Evolutionary conservation across 768 basidiomycete genomes (phyloP).

Genomic region (Mycena metata): DNA sequence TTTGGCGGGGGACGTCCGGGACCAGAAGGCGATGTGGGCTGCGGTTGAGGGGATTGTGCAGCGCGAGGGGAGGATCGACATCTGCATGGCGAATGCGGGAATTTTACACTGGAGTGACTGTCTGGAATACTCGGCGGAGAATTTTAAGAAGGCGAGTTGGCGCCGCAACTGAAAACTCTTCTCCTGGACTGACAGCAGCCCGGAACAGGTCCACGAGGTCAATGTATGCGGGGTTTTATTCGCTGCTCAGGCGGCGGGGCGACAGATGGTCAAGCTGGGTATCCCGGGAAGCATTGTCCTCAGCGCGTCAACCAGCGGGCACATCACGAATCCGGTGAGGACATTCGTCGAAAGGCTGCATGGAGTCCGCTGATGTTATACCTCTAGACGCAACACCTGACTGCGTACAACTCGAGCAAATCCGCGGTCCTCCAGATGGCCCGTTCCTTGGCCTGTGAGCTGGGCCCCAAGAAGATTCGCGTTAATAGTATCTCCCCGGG

Average conservation of each 20-base stretch:
- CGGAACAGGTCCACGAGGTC: constrained; percentile 60
- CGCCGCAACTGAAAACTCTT: no score
- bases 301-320: constrained; percentile 72
- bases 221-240: constrained; percentile 66
- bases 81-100: constrained; percentile 86
- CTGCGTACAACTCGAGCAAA: constrained; percentile 81
- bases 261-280: constrained; percentile 65
- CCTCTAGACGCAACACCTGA: constrained; percentile 70
- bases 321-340: constrained; percentile 74
- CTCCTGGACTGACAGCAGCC: constrained; percentile 27
- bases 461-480: constrained; percentile 72
- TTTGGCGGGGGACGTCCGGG: constrained; percentile 70
- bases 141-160: constrained; percentile 70
- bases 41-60: constrained; percentile 71
- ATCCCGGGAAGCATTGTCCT: constrained; percentile 68
- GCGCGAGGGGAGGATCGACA: constrained; percentile 77
- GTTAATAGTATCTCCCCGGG: constrained; percentile 83
- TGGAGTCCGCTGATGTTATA: constrained; percentile 16
- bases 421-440: constrained; percentile 82
- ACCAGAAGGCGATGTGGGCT: constrained; percentile 72
- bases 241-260: constrained; percentile 71
- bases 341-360: no score
- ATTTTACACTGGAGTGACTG: constrained; percentile 74
- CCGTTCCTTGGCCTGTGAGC: constrained; percentile 82
- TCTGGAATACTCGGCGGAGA: constrained; percentile 72